Conservation (phyloP, 202 grass and related monocot genomes). For the Bolboschoenoplectus hybrid region DNA sequence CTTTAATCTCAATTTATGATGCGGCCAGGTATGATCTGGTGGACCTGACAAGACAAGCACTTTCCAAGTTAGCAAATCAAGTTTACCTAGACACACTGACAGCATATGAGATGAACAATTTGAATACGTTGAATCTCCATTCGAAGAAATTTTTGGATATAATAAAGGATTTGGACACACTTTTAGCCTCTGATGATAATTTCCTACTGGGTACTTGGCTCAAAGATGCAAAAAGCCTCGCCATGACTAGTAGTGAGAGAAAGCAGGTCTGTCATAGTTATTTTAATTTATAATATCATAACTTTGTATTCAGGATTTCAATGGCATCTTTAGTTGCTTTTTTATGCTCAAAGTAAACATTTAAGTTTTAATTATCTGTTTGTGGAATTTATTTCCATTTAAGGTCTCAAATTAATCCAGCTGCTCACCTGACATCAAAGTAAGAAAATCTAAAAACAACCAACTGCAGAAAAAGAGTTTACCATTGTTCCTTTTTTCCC, state of each 20-base stretch:
- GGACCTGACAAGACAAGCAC: slow-evolving; percentile 76
- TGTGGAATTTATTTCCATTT: not conserved
- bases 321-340: not conserved
- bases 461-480: not conserved
- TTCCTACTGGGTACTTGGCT: slow-evolving; percentile 92
- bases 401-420: not conserved
- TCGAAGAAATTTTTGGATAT: slow-evolving; percentile 74
- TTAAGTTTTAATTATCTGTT: not conserved
- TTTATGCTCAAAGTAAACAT: not conserved
- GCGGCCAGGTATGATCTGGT: slow-evolving; percentile 85
- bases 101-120: slow-evolving; percentile 64
- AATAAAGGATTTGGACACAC: slow-evolving; percentile 72
- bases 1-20: slow-evolving; percentile 27
- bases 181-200: slow-evolving; percentile 82
- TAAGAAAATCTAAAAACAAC: not conserved
- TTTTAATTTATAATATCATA: slow-evolving; percentile 22
- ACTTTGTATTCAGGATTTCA: not conserved
- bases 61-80: slow-evolving; percentile 95
- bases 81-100: slow-evolving; percentile 68
- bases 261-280: slow-evolving; percentile 56
- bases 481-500: not conserved
- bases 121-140: slow-evolving; percentile 46
- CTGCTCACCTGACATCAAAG: not conserved
- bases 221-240: slow-evolving; percentile 80
- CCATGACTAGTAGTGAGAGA: slow-evolving; percentile 51